A percentile compares a stretch with the other conserved stretches of the same genome.
phyloP scores from a whole-genome alignment of 306 rosid genomes.

The Coriaria nepalensis region DNA sequence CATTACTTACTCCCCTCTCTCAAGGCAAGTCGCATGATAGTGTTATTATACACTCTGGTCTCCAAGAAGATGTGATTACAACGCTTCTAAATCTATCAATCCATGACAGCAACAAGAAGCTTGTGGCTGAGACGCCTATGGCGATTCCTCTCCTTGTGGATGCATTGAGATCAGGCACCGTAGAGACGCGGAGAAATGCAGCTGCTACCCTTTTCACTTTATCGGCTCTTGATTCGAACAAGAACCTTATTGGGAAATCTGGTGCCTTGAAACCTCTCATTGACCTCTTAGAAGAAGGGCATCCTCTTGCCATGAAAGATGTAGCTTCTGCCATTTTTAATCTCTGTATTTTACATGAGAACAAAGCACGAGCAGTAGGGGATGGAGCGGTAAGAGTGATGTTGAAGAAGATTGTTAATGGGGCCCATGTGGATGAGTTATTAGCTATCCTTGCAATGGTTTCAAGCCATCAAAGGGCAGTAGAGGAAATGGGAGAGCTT shows the following conservation, averaged over 20 bases:
- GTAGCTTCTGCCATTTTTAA: conserved; percentile 77
- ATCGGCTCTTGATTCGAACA: conserved; percentile 89
- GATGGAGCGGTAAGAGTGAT: conserved; percentile 60
- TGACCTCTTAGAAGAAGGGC: conserved; percentile 68
- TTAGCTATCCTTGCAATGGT: conserved; percentile 67
- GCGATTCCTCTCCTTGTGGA: conserved; percentile 51
- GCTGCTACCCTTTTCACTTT: conserved; percentile 84
- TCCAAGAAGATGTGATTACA: conserved; percentile 82
- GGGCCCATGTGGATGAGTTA: conserved; percentile 45
- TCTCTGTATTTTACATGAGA: conserved; percentile 60
- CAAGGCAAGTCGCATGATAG: conserved; percentile 25
- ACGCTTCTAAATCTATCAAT: conserved; percentile 76
- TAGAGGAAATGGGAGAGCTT: conserved; percentile 66
- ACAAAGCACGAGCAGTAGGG: conserved; percentile 62
- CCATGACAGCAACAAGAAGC: conserved; percentile 78
- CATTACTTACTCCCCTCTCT: conserved; percentile 52
- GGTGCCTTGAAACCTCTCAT: conserved; percentile 65
- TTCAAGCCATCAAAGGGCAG: conserved; percentile 53
- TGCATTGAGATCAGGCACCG: conserved; percentile 63
- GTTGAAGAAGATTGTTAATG: conserved; percentile 37
- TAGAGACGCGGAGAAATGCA: conserved; percentile 69
- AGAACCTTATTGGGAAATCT: conserved; percentile 62
- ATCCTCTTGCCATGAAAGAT: conserved; percentile 65
- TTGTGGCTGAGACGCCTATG: conserved; percentile 63
- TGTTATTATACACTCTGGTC: conserved; percentile 23